These are phyloP conservation scores for Fusarium continuum DNA, from an alignment of 2,329 filamentous ascomycete genomes.

Conservation along the genomic window DNA sequence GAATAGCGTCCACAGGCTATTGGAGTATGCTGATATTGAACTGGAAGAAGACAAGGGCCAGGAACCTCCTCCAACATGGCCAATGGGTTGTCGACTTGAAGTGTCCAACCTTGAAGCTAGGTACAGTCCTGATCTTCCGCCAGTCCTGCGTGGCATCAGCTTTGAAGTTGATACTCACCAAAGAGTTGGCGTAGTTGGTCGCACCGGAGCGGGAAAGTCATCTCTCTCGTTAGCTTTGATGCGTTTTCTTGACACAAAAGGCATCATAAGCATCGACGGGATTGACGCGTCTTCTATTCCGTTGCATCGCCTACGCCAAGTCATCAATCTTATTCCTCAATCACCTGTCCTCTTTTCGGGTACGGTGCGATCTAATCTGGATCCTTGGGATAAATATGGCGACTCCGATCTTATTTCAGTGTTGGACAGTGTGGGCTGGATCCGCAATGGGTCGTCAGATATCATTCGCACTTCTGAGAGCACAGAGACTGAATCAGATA, in stretches of 20 bases:
- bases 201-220: constrained; percentile 80
- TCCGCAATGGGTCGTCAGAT: too few species aligned
- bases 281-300: constrained; percentile 76
- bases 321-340: constrained; percentile 81
- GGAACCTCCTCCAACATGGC: constrained; percentile 76
- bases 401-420: not conserved
- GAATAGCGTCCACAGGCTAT: constrained; percentile 79
- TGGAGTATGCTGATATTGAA: constrained; percentile 75
- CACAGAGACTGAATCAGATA: too few species aligned
- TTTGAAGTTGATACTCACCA: constrained; percentile 72
- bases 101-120: constrained; percentile 74
- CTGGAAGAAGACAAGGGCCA: constrained; percentile 72
- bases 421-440: not conserved
- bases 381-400: not conserved
- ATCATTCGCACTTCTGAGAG: not conserved
- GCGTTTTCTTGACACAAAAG: constrained; percentile 75
- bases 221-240: constrained; percentile 78
- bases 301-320: constrained; percentile 72
- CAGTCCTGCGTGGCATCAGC: constrained; percentile 73
- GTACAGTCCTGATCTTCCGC: constrained; percentile 75
- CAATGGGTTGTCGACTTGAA: constrained; percentile 74
- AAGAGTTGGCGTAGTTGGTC: constrained; percentile 76
- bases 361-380: constrained; percentile 75
- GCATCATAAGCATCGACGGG: constrained; percentile 74
- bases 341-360: constrained; percentile 83